Percentiles rank a stretch among this genome's conserved stretches.
phyloP scores from a whole-genome alignment of 306 rosid genomes.

The Adenanthera pavonina region DNA sequence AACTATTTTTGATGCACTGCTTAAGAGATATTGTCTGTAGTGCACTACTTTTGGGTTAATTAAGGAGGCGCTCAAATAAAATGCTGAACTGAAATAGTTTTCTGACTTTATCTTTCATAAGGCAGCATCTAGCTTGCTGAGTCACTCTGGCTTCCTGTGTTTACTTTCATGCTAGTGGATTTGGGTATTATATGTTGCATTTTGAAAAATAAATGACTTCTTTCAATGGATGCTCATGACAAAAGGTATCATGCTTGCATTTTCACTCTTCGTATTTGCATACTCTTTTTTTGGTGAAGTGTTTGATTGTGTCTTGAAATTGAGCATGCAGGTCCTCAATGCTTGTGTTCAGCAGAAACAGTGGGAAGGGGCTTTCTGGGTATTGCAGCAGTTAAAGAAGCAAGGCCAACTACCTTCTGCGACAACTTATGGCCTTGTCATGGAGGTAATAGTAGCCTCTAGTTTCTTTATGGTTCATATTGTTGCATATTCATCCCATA shows the following conservation, averaged over 20 bases:
- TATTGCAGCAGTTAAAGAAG: constrained; percentile 82
- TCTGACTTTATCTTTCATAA: background rate
- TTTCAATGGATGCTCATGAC: constrained; percentile 24
- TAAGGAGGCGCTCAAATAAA: background rate
- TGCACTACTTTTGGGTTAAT: background rate
- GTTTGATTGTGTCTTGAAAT: constrained; percentile 15
- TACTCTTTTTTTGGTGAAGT: background rate
- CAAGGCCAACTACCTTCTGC: constrained; percentile 60
- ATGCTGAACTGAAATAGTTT: background rate
- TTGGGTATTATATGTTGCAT: constrained; percentile 18
- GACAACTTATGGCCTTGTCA: constrained; percentile 85
- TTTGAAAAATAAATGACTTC: constrained; percentile 23
- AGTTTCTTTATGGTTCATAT: constrained; percentile 36
- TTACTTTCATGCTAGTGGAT: constrained; percentile 21
- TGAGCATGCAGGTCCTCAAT: constrained; percentile 75
- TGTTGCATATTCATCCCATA: constrained; percentile 15
- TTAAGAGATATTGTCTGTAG: constrained; percentile 30
- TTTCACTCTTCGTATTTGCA: constrained; percentile 12
- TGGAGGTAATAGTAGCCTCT: constrained; percentile 72
- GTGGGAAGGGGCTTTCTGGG: constrained; percentile 99
- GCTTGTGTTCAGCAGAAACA: constrained; percentile 79
- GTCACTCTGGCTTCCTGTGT: constrained; percentile 4
- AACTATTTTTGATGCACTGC: constrained; percentile 29
- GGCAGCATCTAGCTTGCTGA: background rate
- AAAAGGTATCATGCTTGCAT: constrained; percentile 24